phyloP scores from a whole-genome alignment of 83 land plant species.

The Picea abies region DNA sequence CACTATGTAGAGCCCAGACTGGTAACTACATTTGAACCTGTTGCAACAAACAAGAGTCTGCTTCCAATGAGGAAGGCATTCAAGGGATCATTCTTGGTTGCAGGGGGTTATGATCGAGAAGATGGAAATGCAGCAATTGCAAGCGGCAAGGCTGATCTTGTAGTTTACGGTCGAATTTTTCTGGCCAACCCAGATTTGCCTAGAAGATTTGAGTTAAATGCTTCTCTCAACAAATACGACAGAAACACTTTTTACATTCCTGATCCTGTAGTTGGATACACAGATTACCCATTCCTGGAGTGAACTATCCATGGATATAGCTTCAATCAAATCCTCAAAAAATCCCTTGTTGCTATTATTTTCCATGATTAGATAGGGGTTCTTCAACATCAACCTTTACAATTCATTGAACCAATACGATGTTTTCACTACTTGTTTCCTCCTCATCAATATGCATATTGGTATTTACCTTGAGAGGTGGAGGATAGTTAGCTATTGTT shows the following conservation, averaged over 20 bases:
- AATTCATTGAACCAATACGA: background rate
- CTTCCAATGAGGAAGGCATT: no score
- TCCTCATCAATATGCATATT: background rate
- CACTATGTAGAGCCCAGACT: no score
- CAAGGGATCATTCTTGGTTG: no score
- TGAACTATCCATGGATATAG: background rate
- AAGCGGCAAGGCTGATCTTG: background rate
- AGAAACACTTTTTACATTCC: conserved; percentile 14
- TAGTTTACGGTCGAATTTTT: conserved; percentile 38
- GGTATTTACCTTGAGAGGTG: no score
- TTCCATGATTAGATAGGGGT: background rate
- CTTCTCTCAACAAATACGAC: conserved; percentile 22
- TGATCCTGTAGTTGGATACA: conserved; percentile 12
- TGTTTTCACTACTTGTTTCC: background rate
- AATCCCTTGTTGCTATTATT: no score
- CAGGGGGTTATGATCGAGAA: no score
- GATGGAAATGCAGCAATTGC: no score
- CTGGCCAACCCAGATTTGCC: conserved; percentile 57
- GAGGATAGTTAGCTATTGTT: no score
- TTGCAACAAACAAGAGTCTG: no score
- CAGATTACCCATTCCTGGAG: background rate
- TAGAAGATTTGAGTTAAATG: conserved; percentile 42
- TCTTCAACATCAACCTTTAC: background rate
- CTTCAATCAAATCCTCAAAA: background rate
- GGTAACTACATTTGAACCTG: no score